Evolutionary conservation across 345 rosid species (phyloP).

Genomic region (Citrus medica): DNA sequence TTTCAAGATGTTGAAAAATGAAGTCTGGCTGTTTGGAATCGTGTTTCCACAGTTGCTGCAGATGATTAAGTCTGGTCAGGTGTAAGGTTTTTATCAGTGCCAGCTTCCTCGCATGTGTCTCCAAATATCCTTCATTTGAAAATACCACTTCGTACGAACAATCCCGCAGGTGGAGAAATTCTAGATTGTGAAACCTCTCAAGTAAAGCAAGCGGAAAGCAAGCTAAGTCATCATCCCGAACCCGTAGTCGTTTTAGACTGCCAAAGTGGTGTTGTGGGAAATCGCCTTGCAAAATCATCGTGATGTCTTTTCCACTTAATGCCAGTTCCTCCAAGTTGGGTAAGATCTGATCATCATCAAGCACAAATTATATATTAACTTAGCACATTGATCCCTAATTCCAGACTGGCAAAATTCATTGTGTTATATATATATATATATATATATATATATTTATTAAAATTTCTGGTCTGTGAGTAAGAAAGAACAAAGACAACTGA

Average conservation of each 20-base stretch:
- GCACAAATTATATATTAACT: no score
- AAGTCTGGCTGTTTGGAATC: background rate
- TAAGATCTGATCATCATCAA: background rate
- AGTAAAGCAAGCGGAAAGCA: conserved; percentile 2
- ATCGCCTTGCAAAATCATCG: background rate
- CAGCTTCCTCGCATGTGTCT: background rate
- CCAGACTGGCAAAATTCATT: no score
- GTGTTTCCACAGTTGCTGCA: conserved; percentile 8
- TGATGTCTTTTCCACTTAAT: background rate
- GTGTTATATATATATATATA: background rate
- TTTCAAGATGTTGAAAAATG: conserved; percentile 3
- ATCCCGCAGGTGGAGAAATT: background rate
- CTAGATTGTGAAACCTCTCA: conserved; percentile 5
- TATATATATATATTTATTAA: no score
- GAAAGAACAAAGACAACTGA: background rate
- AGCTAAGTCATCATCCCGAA: background rate
- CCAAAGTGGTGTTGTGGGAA: background rate
- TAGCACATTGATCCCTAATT: no score
- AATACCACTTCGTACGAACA: conserved; percentile 10
- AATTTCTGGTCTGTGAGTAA: background rate
- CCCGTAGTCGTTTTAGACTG: background rate
- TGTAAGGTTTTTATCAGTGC: background rate
- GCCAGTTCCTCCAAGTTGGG: conserved; percentile 14
- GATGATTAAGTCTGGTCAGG: accelerated
- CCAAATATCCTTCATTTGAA: background rate